A percentile compares a stretch with the other conserved stretches of the same genome.
Evolutionary conservation across 225 moss, liverwort and hornwort genomes (phyloP).

Genomic region (Thuidium tamariscinum): DNA sequence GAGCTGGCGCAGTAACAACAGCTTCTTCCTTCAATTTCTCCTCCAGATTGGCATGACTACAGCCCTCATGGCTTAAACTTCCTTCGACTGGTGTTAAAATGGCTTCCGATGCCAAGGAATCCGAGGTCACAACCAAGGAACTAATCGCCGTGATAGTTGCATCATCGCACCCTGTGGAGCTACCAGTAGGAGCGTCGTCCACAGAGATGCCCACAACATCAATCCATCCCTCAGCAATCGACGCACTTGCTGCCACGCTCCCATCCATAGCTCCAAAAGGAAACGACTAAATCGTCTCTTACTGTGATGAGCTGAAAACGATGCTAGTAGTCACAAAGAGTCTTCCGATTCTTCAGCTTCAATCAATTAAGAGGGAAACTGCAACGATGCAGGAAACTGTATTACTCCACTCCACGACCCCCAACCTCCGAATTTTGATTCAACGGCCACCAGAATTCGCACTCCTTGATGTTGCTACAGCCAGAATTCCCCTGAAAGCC

Average conservation of each 20-base stretch:
- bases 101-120: neutral
- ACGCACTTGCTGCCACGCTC: neutral
- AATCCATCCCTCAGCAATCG: neutral
- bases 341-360: neutral
- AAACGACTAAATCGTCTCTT: neutral
- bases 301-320: neutral
- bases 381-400: conserved; percentile 4
- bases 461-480: neutral
- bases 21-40: neutral
- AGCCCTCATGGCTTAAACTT: neutral
- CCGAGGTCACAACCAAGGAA: neutral
- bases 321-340: neutral
- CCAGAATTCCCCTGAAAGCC: neutral
- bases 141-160: neutral
- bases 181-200: neutral
- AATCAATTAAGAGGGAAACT: conserved; percentile 14
- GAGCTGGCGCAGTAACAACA: neutral
- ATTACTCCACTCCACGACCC: conserved; percentile 16
- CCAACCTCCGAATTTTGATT: neutral
- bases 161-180: neutral
- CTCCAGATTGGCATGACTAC: neutral
- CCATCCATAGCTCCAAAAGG: neutral
- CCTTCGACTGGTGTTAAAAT: neutral
- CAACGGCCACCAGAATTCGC: neutral
- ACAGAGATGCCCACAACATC: neutral